Conservation (phyloP, 805 yeast species). For the Hanseniaspora jakobsenii region DNA sequence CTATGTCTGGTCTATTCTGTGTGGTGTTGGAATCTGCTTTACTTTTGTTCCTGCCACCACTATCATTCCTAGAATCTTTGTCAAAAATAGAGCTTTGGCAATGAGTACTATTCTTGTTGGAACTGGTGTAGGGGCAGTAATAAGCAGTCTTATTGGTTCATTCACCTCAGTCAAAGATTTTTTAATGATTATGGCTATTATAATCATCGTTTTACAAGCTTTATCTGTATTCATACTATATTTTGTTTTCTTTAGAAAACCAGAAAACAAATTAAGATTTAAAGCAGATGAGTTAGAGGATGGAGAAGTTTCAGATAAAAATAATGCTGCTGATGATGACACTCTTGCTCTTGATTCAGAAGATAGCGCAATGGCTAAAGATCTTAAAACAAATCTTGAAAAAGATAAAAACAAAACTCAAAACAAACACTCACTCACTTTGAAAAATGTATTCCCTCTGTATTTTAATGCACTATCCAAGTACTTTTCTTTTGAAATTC, state of each 20-base stretch:
- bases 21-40: constrained; percentile 41
- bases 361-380: too few relatives aligned
- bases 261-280: background rate
- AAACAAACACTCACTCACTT: too few relatives aligned
- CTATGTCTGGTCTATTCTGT: constrained; percentile 57
- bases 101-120: constrained; percentile 41
- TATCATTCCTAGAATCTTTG: constrained; percentile 59
- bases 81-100: constrained; percentile 46
- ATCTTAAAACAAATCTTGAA: too few relatives aligned
- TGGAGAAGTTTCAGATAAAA: too few relatives aligned
- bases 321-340: background rate
- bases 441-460: constrained; percentile 20
- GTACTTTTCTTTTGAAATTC: constrained; percentile 29
- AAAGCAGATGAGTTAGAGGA: too few relatives aligned
- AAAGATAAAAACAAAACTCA: too few relatives aligned
- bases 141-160: constrained; percentile 14
- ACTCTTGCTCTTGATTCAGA: background rate
- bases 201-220: background rate
- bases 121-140: constrained; percentile 43
- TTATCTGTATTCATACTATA: background rate
- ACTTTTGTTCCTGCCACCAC: constrained; percentile 48
- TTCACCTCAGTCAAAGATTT: constrained; percentile 1
- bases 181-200: constrained; percentile 2
- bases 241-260: background rate
- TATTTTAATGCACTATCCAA: constrained; percentile 22